phyloP scores from a whole-genome alignment of 2,329 filamentous ascomycete genomes.

The Allantophomopsis cytisporea region DNA sequence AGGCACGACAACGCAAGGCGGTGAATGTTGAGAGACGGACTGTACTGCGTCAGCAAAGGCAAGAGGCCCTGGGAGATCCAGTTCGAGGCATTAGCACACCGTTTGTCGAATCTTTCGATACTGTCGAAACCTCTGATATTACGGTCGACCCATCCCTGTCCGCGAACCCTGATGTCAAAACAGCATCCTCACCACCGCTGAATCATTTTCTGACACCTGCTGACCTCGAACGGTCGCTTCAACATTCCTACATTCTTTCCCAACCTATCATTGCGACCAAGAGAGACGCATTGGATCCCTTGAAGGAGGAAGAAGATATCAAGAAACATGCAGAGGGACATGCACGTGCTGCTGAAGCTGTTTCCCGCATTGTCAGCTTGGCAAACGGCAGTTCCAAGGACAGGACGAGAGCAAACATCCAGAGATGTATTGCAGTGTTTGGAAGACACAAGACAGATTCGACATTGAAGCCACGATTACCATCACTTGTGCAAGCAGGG shows the following conservation, averaged over 20 bases:
- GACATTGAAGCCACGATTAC: conserved; percentile 34
- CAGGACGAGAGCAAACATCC: conserved; percentile 67
- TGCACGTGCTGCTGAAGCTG: conserved; percentile 56
- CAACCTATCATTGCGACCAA: conserved; percentile 31
- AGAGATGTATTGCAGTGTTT: conserved; percentile 74
- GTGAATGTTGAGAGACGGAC: conserved; percentile 67
- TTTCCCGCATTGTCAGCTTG: conserved; percentile 67
- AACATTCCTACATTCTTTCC: conserved; percentile 55
- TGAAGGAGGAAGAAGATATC: conserved; percentile 18
- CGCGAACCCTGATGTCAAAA: conserved; percentile 25
- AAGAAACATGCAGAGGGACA: conserved; percentile 40
- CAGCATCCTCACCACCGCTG: conserved; percentile 39
- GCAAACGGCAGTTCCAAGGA: conserved; percentile 69
- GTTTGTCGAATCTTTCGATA: conserved; percentile 72
- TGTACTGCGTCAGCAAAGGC: conserved; percentile 51
- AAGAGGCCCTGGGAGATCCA: conserved; percentile 58
- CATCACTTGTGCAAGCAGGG: conserved; percentile 4
- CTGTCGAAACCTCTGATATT: conserved; percentile 23
- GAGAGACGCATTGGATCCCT: conserved; percentile 25
- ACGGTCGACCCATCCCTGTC: conserved; percentile 27
- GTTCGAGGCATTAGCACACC: conserved; percentile 67
- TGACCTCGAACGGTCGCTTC: conserved; percentile 53
- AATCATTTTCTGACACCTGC: conserved; percentile 63
- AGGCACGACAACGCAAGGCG: conserved; percentile 71
- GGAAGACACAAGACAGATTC: conserved; percentile 82